phyloP scores from a whole-genome alignment of 202 grass and related monocot genomes.

The Panicum virgatum region DNA sequence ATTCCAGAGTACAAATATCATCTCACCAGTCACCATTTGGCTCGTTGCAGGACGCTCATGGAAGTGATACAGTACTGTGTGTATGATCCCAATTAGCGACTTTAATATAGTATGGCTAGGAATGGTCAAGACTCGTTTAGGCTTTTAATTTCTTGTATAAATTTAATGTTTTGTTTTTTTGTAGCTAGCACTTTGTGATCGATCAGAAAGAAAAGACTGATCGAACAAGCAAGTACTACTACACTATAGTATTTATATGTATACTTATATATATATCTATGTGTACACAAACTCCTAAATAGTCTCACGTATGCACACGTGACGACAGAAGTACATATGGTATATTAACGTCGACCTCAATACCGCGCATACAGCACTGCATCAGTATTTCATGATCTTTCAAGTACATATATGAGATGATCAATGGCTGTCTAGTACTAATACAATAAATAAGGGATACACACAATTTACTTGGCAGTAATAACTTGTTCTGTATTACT shows the following conservation, averaged over 20 bases:
- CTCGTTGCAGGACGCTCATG: constrained; percentile 10
- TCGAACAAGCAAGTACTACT: not conserved
- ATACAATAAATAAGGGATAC: not conserved
- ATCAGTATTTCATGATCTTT: constrained; percentile 31
- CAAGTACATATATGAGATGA: constrained; percentile 34
- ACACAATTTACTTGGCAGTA: not conserved
- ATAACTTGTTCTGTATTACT: not conserved
- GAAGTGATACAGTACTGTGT: not conserved
- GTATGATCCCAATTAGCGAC: not conserved
- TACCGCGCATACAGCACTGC: constrained; percentile 2
- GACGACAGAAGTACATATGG: constrained; percentile 34
- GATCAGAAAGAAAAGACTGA: not conserved
- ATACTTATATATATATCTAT: not conserved
- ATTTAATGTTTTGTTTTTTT: constrained; percentile 1
- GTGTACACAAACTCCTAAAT: constrained; percentile 28
- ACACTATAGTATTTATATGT: not conserved
- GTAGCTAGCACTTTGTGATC: not conserved
- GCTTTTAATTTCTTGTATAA: no score
- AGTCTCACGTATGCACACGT: constrained; percentile 38
- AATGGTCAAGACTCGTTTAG: not conserved
- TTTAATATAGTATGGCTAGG: not conserved
- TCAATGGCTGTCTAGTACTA: not conserved
- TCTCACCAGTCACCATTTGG: constrained; percentile 15
- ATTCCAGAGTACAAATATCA: constrained; percentile 43
- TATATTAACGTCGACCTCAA: constrained; percentile 20